Percentiles rank a stretch among this genome's conserved stretches.
These are phyloP conservation scores for Sporothrix variecibatus DNA, from an alignment of 2,329 filamentous ascomycete genomes.

Conservation along the genomic window DNA sequence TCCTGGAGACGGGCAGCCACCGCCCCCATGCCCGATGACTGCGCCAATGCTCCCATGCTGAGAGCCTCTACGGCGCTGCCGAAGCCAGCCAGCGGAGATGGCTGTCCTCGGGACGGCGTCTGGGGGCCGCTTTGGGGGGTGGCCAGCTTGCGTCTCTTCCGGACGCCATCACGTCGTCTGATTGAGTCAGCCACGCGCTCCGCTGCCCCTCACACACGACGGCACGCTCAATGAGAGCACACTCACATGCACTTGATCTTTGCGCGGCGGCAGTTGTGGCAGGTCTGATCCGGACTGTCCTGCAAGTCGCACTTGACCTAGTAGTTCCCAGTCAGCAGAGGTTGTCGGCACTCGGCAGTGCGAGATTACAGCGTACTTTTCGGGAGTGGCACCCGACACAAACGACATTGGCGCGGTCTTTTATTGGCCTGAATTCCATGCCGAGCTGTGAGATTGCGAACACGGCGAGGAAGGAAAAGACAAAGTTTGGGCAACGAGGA, in stretches of 20 bases:
- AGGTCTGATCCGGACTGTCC: background rate
- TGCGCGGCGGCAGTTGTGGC: background rate
- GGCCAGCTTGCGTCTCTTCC: background rate
- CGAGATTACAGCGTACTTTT: background rate
- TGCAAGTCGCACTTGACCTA: constrained; percentile 1
- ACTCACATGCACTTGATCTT: background rate
- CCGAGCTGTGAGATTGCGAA: background rate
- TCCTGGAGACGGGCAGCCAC: background rate
- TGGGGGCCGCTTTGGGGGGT: background rate
- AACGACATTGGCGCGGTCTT: background rate
- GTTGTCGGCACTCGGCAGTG: background rate
- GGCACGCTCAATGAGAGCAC: background rate
- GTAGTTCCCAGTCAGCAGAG: background rate
- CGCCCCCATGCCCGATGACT: background rate
- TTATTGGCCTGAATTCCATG: constrained; percentile 1
- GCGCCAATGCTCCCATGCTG: background rate
- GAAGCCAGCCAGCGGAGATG: background rate
- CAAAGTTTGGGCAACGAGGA: background rate
- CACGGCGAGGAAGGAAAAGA: background rate
- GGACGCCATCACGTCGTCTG: background rate
- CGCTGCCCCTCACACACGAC: background rate
- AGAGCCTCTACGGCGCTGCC: background rate
- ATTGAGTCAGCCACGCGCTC: background rate
- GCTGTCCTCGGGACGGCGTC: background rate
- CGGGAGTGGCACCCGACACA: background rate